These are phyloP conservation scores for Talaromyces liani DNA, from an alignment of 495 filamentous ascomycete genomes.

Conservation along the genomic window DNA sequence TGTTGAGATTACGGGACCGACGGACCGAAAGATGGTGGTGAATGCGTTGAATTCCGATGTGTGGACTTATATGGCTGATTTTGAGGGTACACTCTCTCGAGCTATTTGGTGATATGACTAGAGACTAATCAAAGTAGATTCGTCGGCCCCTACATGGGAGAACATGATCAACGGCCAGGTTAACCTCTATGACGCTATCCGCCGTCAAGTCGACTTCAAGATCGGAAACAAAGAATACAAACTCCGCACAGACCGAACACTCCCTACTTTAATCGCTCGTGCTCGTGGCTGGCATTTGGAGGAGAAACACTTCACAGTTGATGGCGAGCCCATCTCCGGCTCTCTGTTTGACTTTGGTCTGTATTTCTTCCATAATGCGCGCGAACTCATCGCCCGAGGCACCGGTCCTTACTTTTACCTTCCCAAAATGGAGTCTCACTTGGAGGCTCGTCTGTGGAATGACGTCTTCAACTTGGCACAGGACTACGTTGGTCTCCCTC, in stretches of 20 bases:
- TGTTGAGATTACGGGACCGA: conserved; percentile 98
- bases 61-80: conserved; percentile 99
- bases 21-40: conserved; percentile 98
- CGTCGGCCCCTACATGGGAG: conserved; percentile 95
- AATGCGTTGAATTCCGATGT: conserved; percentile 96
- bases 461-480: conserved; percentile 96
- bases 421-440: conserved; percentile 98
- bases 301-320: conserved; percentile 96
- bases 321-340: conserved; percentile 91
- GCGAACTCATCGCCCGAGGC: conserved; percentile 76
- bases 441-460: conserved; percentile 97
- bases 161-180: conserved; percentile 99
- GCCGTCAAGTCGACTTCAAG: conserved; percentile 94
- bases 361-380: conserved; percentile 98
- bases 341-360: conserved; percentile 96
- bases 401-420: conserved; percentile 98
- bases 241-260: conserved; percentile 74
- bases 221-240: conserved; percentile 94
- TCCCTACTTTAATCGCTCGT: conserved; percentile 80
- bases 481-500: conserved; percentile 80
- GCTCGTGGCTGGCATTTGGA: conserved; percentile 93
- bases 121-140: conserved; percentile 51
- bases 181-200: conserved; percentile 96
- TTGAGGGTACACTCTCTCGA: conserved; percentile 61
- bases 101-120: not conserved